Conservation (phyloP, 768 basidiomycete species). For the Pisolithus albus region DNA sequence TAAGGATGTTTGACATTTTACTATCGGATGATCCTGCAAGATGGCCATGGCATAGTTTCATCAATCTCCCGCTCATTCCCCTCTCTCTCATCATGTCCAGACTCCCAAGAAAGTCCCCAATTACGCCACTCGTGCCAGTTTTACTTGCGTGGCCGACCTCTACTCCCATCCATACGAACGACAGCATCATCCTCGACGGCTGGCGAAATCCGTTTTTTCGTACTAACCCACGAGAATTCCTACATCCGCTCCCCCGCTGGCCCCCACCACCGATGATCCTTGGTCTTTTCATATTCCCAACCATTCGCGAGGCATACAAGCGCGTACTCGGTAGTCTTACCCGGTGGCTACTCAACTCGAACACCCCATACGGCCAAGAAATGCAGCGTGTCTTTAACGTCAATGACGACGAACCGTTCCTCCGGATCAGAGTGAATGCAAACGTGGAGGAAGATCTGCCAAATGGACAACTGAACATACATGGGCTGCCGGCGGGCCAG, state of each 20-base stretch:
- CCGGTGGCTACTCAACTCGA: slow-evolving; percentile 37
- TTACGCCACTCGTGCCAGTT: slow-evolving; percentile 19
- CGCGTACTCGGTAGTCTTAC: slow-evolving; percentile 35
- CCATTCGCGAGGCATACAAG: slow-evolving; percentile 40
- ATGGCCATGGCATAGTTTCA: slow-evolving; percentile 72
- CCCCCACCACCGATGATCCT: slow-evolving; percentile 57
- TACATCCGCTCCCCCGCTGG: slow-evolving; percentile 36
- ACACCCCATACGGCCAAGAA: slow-evolving; percentile 13
- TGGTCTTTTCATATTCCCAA: slow-evolving; percentile 45
- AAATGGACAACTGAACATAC: slow-evolving; percentile 8
- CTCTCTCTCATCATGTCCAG: slow-evolving; percentile 60
- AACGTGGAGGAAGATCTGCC: slow-evolving; percentile 31
- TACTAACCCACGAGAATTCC: slow-evolving; percentile 10
- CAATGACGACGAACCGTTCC: slow-evolving; percentile 24
- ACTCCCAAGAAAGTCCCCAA: slow-evolving; percentile 31
- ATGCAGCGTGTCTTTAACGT: slow-evolving; percentile 16
- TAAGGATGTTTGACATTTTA: slow-evolving; percentile 55
- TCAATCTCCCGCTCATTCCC: slow-evolving; percentile 70
- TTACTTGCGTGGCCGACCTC: slow-evolving; percentile 27
- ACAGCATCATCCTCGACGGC: slow-evolving; percentile 7
- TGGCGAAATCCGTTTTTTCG: slow-evolving; percentile 1
- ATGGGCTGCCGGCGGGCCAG: slow-evolving; percentile 1
- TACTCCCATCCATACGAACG: slow-evolving; percentile 11
- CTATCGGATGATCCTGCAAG: slow-evolving; percentile 61
- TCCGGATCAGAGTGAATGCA: slow-evolving; percentile 25